Conservation (phyloP, 2,329 filamentous ascomycete genomes). For the Fusarium tjaetaba region DNA sequence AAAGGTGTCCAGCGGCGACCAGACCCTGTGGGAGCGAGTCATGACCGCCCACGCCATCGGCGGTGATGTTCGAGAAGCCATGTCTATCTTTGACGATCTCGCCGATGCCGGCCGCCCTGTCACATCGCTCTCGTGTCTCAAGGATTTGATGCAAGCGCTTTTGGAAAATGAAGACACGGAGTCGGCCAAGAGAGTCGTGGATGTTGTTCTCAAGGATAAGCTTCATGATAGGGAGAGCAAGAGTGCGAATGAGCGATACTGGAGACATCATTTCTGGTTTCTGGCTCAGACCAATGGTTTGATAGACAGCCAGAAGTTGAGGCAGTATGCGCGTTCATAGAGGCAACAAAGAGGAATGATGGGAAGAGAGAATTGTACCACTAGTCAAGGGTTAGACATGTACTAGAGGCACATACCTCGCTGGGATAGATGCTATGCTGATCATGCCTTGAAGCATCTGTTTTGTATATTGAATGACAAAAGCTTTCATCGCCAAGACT, state of each 20-base stretch:
- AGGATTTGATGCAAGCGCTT: conserved; percentile 53
- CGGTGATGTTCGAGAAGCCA: conserved; percentile 61
- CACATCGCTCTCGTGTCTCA: conserved; percentile 56
- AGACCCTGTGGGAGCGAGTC: conserved; percentile 75
- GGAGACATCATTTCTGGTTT: conserved; percentile 62
- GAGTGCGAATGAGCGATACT: conserved; percentile 48
- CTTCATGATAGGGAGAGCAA: conserved; percentile 33
- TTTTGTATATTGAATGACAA: conserved; percentile 23
- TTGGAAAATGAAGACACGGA: conserved; percentile 38
- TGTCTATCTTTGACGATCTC: conserved; percentile 60
- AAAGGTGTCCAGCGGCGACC: conserved; percentile 56
- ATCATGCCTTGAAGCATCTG: conserved; percentile 7
- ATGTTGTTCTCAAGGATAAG: conserved; percentile 43
- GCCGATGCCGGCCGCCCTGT: conserved; percentile 51
- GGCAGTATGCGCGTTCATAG: neutral
- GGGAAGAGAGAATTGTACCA: conserved; percentile 1
- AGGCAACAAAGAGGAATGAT: neutral
- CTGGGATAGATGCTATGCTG: conserved; percentile 16
- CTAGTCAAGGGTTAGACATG: conserved; percentile 2
- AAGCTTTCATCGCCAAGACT: neutral
- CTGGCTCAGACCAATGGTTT: conserved; percentile 55
- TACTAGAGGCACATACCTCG: conserved; percentile 38
- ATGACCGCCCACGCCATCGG: conserved; percentile 72
- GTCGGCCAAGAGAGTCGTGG: conserved; percentile 49
- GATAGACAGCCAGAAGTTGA: conserved; percentile 41